Evolutionary conservation across 257 asterid species (phyloP).

Genomic region (Solanum lignicaule): DNA sequence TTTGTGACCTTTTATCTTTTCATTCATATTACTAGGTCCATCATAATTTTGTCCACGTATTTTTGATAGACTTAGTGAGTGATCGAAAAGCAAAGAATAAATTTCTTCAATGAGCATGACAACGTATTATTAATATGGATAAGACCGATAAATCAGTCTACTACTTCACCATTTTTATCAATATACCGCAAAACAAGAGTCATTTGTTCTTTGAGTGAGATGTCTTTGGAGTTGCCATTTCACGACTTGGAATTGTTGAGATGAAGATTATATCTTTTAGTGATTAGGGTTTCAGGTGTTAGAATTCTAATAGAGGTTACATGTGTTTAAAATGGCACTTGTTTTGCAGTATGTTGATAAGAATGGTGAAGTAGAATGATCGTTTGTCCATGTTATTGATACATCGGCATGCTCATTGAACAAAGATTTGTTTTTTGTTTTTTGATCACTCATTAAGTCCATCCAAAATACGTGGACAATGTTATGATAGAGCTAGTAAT

Average conservation of each 20-base stretch:
- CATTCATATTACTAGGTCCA: background rate
- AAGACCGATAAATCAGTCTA: too few relatives aligned
- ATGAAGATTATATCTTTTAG: background rate
- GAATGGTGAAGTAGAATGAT: background rate
- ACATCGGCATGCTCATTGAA: background rate
- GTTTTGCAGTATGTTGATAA: background rate
- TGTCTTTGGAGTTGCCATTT: background rate
- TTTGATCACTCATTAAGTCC: background rate
- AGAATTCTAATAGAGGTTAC: background rate
- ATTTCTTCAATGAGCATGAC: background rate
- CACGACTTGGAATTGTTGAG: background rate
- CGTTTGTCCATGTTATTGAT: background rate
- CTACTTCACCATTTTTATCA: background rate
- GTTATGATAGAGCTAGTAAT: background rate
- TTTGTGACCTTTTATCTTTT: background rate
- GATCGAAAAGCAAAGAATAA: background rate
- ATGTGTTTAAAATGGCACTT: background rate
- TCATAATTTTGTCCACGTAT: background rate
- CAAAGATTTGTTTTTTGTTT: too few relatives aligned
- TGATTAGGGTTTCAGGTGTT: background rate
- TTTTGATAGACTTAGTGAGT: background rate
- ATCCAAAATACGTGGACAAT: background rate
- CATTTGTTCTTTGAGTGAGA: background rate
- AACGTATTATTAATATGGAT: background rate
- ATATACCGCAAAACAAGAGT: background rate